These are phyloP conservation scores for Microcyclospora tardicrescens DNA, from an alignment of 2,329 filamentous ascomycete genomes.

Conservation along the genomic window DNA sequence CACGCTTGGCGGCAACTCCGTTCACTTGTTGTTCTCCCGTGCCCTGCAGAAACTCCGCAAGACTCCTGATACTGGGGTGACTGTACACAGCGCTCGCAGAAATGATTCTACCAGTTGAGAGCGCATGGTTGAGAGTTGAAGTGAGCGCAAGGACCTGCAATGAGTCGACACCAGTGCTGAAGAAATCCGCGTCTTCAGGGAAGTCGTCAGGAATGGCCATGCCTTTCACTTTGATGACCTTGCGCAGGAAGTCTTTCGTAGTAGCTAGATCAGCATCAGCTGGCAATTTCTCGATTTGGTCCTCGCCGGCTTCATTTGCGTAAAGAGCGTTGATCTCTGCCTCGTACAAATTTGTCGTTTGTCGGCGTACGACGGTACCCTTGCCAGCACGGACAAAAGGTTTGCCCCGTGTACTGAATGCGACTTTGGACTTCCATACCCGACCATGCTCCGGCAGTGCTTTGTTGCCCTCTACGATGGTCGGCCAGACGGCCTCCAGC, in stretches of 20 bases:
- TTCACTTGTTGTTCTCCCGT: slow-evolving; percentile 2
- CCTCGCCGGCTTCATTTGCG: slow-evolving; percentile 6
- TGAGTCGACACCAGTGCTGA: slow-evolving; percentile 23
- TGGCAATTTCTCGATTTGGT: slow-evolving; percentile 6
- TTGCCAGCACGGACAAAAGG: slow-evolving; percentile 36
- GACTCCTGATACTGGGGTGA: slow-evolving; percentile 18
- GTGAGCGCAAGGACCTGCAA: slow-evolving; percentile 19
- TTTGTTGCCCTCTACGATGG: slow-evolving; percentile 32
- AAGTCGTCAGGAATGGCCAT: slow-evolving; percentile 2
- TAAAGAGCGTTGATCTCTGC: slow-evolving; percentile 37
- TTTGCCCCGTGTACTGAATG: slow-evolving; percentile 29
- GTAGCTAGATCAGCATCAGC: slow-evolving; percentile 1
- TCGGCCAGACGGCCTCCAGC: slow-evolving; percentile 34
- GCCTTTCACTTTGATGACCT: slow-evolving; percentile 5
- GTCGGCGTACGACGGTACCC: slow-evolving; percentile 31
- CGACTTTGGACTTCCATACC: slow-evolving; percentile 31
- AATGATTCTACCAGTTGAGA: slow-evolving; percentile 10
- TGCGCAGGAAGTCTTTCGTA: slow-evolving; percentile 8
- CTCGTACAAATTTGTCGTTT: slow-evolving; percentile 28
- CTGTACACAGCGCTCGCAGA: slow-evolving; percentile 21
- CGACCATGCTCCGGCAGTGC: slow-evolving; percentile 29
- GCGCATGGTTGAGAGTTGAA: slow-evolving; percentile 11
- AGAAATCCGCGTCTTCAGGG: slow-evolving; percentile 18
- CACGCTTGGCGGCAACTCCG: slow-evolving; percentile 1
- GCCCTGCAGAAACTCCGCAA: slow-evolving; percentile 11